Percentiles rank a stretch among this genome's conserved stretches.
phyloP scores from a whole-genome alignment of 2,329 filamentous ascomycete genomes.

The Escovopsis sp. region DNA sequence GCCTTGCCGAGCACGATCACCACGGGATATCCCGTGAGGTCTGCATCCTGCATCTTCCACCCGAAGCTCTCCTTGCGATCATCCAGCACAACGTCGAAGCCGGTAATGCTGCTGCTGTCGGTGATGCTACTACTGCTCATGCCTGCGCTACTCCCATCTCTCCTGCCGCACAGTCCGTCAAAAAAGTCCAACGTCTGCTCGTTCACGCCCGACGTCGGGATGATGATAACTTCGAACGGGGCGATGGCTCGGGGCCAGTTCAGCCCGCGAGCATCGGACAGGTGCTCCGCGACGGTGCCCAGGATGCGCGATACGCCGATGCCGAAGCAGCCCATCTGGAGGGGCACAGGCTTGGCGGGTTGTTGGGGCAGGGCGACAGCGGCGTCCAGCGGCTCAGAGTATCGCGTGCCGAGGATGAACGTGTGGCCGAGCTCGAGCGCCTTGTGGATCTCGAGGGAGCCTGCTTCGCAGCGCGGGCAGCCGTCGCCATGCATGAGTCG shows the following conservation, averaged over 20 bases:
- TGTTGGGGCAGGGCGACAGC: slow-evolving; percentile 29
- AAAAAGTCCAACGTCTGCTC: slow-evolving; percentile 44
- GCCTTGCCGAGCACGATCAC: slow-evolving; percentile 61
- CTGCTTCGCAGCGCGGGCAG: slow-evolving; percentile 55
- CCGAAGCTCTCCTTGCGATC: slow-evolving; percentile 53
- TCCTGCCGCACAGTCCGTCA: slow-evolving; percentile 33
- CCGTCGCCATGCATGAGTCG: slow-evolving; percentile 49
- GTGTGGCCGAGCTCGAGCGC: slow-evolving; percentile 90
- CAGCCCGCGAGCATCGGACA: slow-evolving; percentile 56
- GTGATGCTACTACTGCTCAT: too few species aligned
- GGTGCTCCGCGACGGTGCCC: slow-evolving; percentile 64
- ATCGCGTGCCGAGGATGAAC: slow-evolving; percentile 82
- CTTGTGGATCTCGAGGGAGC: slow-evolving; percentile 47
- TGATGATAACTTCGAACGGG: slow-evolving; percentile 61
- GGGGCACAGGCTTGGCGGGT: slow-evolving; percentile 26
- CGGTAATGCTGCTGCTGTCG: slow-evolving; percentile 4
- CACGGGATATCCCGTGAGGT: slow-evolving; percentile 76
- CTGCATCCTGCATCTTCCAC: slow-evolving; percentile 85
- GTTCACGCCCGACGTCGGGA: slow-evolving; percentile 34
- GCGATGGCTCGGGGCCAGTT: slow-evolving; percentile 82
- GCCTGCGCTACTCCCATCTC: too few species aligned
- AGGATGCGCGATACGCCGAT: slow-evolving; percentile 88
- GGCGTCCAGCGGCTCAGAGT: slow-evolving; percentile 60
- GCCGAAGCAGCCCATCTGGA: slow-evolving; percentile 95
- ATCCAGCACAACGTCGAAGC: slow-evolving; percentile 55